Evolutionary conservation across 1,139 yeast species (phyloP), one percentile per base, ranked within the genome.

Genomic region (Taphrina pruni): DNA sequence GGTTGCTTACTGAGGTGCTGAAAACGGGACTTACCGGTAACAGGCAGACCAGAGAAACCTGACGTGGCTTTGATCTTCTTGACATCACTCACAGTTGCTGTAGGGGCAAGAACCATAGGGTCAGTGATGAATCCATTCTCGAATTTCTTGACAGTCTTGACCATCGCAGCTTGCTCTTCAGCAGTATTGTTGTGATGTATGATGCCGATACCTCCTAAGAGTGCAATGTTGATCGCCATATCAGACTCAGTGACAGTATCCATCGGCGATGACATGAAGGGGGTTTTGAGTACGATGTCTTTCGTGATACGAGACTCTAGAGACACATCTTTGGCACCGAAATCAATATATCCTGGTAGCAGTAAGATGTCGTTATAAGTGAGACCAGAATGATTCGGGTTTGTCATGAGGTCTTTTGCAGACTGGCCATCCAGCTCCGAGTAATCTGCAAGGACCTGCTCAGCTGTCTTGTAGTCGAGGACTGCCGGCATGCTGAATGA

Each of bases 81-180:
- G 74, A 91, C 90, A 77, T 92, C 91, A 72, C 88, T 91, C 75
- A 94, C 96, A 71, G 97, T 88, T 74, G 82, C 81, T 39, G 81
- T 77, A 71, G 97, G 96, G 60, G 88, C 76, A 74, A 94, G 86
- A 71, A 90, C 97, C 72, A 94, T 86, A 57, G 99, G 99, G 76
- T 91, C 96, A 77, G 88, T 89, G 78, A 94, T 95, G 84, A 94
- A 94, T 57, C 99, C 99, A 79, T 94, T 94, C 84, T 94, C 99
- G 82, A 84, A 94, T 81, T 90, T 92, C 86, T 94, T 94, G 75
- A 94, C 99, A 82, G 90, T 90, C 80, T 85, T 89, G 73, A 94
- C 99, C 99, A 94, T 94, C 75, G 87, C 97, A 72, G 99, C 99
- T 83, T 94, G 99, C 80, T 92, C 98, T 66, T 94, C 98, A 72